These are phyloP conservation scores for Abortiporus biennis DNA, from an alignment of 1,284 basidiomycete species.

Conservation along the genomic window DNA sequence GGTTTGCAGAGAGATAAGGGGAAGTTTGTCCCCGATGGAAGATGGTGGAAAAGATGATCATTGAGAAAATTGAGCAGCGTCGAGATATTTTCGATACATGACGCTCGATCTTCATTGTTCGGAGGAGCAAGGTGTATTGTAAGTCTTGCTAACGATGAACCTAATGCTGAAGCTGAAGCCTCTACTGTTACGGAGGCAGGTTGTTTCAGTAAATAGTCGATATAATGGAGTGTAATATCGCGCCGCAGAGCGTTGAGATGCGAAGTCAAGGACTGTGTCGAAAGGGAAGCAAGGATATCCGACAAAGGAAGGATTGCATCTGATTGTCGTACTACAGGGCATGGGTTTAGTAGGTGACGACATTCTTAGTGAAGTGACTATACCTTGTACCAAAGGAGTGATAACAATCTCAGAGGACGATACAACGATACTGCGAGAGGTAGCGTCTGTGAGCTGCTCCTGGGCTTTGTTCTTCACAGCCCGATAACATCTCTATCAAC, in stretches of 20 bases:
- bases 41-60: constrained; percentile 42
- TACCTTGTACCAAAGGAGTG: constrained; percentile 51
- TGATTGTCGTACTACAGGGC: constrained; percentile 47
- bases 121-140: constrained; percentile 41
- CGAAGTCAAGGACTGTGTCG: constrained; percentile 43
- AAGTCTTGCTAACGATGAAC: constrained; percentile 35
- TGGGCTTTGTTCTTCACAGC: constrained; percentile 53
- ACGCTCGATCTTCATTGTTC: constrained; percentile 28
- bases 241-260: constrained; percentile 58
- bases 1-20: constrained; percentile 51
- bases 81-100: constrained; percentile 48
- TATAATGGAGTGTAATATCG: constrained; percentile 52
- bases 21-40: constrained; percentile 49
- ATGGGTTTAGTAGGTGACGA: constrained; percentile 1
- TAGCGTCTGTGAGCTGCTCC: constrained; percentile 69
- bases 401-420: constrained; percentile 44
- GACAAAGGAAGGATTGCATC: constrained; percentile 44
- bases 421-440: constrained; percentile 47
- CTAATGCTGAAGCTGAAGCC: constrained; percentile 24
- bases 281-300: constrained; percentile 53
- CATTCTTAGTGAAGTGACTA: constrained; percentile 3
- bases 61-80: constrained; percentile 50
- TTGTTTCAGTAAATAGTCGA: constrained; percentile 52
- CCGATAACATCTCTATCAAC: constrained; percentile 43
- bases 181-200: constrained; percentile 36